Percentiles rank a stretch among this genome's conserved stretches.
These are phyloP conservation scores for Arabidopsis arenosa DNA, from an alignment of 345 rosid genomes.

Conservation along the genomic window DNA sequence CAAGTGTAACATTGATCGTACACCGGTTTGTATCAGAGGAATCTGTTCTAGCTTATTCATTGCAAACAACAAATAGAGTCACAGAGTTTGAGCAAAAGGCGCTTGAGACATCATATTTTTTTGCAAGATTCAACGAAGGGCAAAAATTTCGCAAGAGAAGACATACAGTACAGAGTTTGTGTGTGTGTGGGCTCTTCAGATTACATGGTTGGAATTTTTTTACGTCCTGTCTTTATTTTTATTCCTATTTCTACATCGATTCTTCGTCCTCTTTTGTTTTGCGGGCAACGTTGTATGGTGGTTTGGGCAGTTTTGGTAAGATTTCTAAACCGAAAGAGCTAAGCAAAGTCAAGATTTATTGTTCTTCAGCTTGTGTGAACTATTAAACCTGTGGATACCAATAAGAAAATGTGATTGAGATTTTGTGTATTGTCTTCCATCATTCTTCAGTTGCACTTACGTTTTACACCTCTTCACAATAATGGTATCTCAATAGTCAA, in stretches of 20 bases:
- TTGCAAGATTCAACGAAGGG: constrained; percentile 36
- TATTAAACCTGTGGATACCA: constrained; percentile 34
- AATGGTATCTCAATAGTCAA: no score
- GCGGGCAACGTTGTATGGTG: constrained; percentile 39
- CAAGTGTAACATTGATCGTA: constrained; percentile 52
- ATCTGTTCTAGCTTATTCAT: constrained; percentile 12
- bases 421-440: neutral
- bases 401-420: constrained; percentile 35
- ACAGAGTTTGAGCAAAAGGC: constrained; percentile 31
- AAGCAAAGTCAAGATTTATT: constrained; percentile 18
- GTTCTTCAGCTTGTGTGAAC: constrained; percentile 27
- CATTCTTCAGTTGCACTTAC: neutral
- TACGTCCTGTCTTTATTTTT: neutral
- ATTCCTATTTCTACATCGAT: constrained; percentile 11
- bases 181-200: constrained; percentile 35
- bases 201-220: constrained; percentile 21
- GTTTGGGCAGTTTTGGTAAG: constrained; percentile 44
- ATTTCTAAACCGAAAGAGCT: constrained; percentile 22
- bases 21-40: constrained; percentile 27
- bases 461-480: neutral
- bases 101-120: constrained; percentile 34
- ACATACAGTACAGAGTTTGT: constrained; percentile 38
- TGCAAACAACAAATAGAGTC: constrained; percentile 30
- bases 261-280: constrained; percentile 24
- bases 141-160: constrained; percentile 27